Evolutionary conservation across 805 yeast species (phyloP).

Genomic region (Candida ulmi): DNA sequence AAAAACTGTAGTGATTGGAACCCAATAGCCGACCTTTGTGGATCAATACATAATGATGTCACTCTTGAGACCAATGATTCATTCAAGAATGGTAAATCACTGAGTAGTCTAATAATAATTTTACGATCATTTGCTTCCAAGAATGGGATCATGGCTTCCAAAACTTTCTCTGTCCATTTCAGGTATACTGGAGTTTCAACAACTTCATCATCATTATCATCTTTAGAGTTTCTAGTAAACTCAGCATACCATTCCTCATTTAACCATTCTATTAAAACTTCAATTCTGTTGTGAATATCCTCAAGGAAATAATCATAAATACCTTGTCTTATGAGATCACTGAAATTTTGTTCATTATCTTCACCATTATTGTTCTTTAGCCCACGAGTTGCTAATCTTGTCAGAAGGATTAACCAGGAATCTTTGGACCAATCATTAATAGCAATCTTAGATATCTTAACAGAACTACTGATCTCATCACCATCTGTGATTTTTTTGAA

Average conservation of each 20-base stretch:
- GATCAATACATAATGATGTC: conserved; percentile 76
- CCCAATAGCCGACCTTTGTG: conserved; percentile 75
- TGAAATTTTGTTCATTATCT: conserved; percentile 31
- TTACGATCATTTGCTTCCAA: conserved; percentile 78
- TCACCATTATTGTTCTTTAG: conserved; percentile 29
- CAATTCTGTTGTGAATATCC: conserved; percentile 67
- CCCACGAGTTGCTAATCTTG: conserved; percentile 82
- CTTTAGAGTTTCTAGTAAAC: conserved; percentile 23
- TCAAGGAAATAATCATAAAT: conserved; percentile 68
- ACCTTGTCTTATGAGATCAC: conserved; percentile 61
- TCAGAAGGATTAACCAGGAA: conserved; percentile 71
- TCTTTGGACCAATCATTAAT: conserved; percentile 52
- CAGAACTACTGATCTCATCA: conserved; percentile 15
- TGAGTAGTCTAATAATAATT: conserved; percentile 62
- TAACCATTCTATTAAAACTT: conserved; percentile 82
- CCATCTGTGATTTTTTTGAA: conserved; percentile 16
- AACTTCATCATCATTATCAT: conserved; percentile 13
- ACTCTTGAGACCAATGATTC: conserved; percentile 56
- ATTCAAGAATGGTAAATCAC: conserved; percentile 60
- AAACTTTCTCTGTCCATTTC: conserved; percentile 61
- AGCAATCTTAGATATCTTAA: conserved; percentile 26
- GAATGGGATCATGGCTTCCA: conserved; percentile 80
- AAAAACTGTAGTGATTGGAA: conserved; percentile 76
- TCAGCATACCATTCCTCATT: conserved; percentile 91
- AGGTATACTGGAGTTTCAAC: conserved; percentile 48